Evolutionary conservation across 495 filamentous ascomycete species (phyloP), one percentile per base, ranked within the genome.

Genomic region (Neurospora sp.): DNA sequence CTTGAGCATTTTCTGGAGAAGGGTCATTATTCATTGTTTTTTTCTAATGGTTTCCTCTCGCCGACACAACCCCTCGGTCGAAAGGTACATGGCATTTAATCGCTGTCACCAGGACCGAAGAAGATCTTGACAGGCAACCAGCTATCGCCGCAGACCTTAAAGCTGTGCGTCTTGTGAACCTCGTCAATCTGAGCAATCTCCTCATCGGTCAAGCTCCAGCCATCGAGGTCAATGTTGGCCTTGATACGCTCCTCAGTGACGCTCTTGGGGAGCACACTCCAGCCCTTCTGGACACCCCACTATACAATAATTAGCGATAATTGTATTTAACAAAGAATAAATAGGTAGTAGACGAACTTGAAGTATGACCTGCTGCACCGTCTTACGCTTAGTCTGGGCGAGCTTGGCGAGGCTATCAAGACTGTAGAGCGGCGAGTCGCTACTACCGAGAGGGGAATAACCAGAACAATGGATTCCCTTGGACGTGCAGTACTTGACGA

Each of bases 81-180:
- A 44, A 44, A 53, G 22, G 37, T 37, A 3, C 22, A 38, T 5
- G 14, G 5, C 61, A 10, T 41, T 31, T 37, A 48, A 35, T 71
- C 78, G 74, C 87, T 92, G 81, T 94, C 92, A 76, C 94, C 93
- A 80, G 94, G 92, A 11, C 92, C 93, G 81, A 93, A 93, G 87
- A 96, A 96, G 9, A 95, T 91, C 87, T 91, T 92, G 39, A 93
- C 77, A 4, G 91, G 91, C 77, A 94, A 78, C 90, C 91, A 93
- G 69, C 61, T 75, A 76, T 93, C 91, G 27, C 84, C 86, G 73
- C 90, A 93, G 71, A 93, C 89, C 88, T 93, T 93, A 83, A 91
- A 91, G 71, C 91, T 86, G 73, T 90, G 88, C 22, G 12, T 6
- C 48, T 61, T 31, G 78, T 86, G 87, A 71, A 93, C 80, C 77